Percentiles rank a stretch among this genome's conserved stretches.
These are phyloP conservation scores for Flueggea neowawraea DNA, from an alignment of 441 rosid species.

Conservation along the genomic window DNA sequence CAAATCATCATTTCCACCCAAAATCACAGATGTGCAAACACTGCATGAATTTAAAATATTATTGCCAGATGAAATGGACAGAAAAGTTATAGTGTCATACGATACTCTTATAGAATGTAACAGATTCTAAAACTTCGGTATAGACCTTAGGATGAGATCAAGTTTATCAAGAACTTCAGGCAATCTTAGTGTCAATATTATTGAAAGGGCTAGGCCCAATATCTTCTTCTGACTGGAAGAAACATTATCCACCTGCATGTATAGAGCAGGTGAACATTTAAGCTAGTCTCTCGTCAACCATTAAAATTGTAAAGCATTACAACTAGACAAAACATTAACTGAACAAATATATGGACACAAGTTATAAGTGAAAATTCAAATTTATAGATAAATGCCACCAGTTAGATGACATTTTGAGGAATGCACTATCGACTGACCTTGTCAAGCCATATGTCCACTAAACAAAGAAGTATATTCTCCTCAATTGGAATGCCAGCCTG, in stretches of 20 bases:
- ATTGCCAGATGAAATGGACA: background rate
- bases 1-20: constrained; percentile 71
- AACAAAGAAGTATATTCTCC: constrained; percentile 81
- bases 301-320: background rate
- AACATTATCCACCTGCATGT: constrained; percentile 73
- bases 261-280: constrained; percentile 12
- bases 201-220: constrained; percentile 84
- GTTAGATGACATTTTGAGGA: background rate
- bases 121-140: constrained; percentile 9
- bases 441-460: constrained; percentile 96
- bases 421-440: constrained; percentile 51
- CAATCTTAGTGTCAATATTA: constrained; percentile 80
- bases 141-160: constrained; percentile 88
- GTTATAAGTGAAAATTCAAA: too few species aligned
- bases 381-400: too few species aligned
- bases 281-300: constrained; percentile 7
- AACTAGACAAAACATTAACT: too few species aligned
- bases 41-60: constrained; percentile 28
- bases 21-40: constrained; percentile 80
- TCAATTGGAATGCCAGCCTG: constrained; percentile 66
- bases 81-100: background rate
- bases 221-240: constrained; percentile 68
- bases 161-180: constrained; percentile 96
- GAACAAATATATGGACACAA: too few species aligned
- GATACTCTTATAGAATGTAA: constrained; percentile 5